phyloP scores from a whole-genome alignment of 331 rosid species.

The Spiraea crenata region DNA sequence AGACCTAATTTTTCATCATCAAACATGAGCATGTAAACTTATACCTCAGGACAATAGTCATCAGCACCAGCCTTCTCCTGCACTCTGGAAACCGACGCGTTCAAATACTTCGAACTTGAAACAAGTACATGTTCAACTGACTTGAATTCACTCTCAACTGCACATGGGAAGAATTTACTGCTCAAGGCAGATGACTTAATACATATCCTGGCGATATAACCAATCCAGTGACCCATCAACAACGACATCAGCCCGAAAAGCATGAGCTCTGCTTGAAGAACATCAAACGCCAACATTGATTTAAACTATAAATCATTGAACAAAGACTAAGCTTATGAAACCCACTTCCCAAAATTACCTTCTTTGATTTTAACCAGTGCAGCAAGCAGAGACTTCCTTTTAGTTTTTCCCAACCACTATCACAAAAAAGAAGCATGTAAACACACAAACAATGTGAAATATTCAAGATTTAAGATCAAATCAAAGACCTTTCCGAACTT shows the following conservation, averaged over 20 bases:
- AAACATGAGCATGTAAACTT: slow-evolving; percentile 12
- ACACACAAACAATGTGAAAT: neutral
- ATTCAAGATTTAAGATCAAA: neutral
- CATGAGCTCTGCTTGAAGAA: slow-evolving; percentile 66
- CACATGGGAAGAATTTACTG: slow-evolving; percentile 77
- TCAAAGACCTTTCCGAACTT: slow-evolving; percentile 42
- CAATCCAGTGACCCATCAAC: slow-evolving; percentile 89
- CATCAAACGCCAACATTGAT: slow-evolving; percentile 6
- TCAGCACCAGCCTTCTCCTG: slow-evolving; percentile 30
- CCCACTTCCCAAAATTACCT: slow-evolving; percentile 38
- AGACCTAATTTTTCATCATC: neutral
- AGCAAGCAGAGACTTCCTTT: slow-evolving; percentile 75
- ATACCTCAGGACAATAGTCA: slow-evolving; percentile 73
- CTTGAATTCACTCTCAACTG: slow-evolving; percentile 25
- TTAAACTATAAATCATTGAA: neutral
- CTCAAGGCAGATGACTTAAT: slow-evolving; percentile 56
- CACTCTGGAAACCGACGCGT: slow-evolving; percentile 41
- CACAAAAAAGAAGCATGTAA: slow-evolving; percentile 1
- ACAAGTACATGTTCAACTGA: slow-evolving; percentile 21
- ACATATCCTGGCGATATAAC: slow-evolving; percentile 81
- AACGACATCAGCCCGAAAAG: slow-evolving; percentile 85
- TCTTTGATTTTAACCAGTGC: slow-evolving; percentile 80
- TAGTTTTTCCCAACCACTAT: slow-evolving; percentile 74
- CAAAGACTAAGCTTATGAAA: neutral
- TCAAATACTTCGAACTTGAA: slow-evolving; percentile 30